Base-by-base conservation (phyloP, 2,329 filamentous ascomycete genomes). In the Sphaerulina musiva region DNA sequence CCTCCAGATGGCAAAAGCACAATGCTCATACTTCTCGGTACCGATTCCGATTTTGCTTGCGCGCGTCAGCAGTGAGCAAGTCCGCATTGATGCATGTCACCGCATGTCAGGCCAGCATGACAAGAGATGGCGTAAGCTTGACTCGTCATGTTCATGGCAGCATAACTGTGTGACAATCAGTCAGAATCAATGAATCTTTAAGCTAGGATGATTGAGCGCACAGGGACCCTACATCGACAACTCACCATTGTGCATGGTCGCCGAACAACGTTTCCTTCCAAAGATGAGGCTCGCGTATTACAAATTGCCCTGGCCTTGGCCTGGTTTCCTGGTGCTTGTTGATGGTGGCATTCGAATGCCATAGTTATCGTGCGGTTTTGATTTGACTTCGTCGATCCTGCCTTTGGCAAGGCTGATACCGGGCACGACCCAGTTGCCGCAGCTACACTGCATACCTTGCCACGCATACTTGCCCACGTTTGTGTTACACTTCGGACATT, bases 391-490 rank as follows among this genome's bases (percentile, higher is more conserved):
- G 69, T 97, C 93, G 38, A 96, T 85, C 62, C 84, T 84, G 50
- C 86, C 85, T 70, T 85, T 87, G 51, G 89, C 85, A 57, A 97
- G 76, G 57, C 87, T 92, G 69, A 98, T 93, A 0, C 87, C 91
- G 7, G 93, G 92, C 48, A 90, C 87, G 20, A 96, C 80, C 92
- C 93, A 97, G 58, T 85, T 83, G 38, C 86, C 84, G 70, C 93
- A 98, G 67, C 84, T 93, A 74, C 93, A 98, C 69, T 84, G 84
- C 78, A 96, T 86, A 11, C 93, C 93, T 69, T 95, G 89, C 93
- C 93, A 98, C 49, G 92, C 87, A 68, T 96, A 98, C 64, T 93
- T 87, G 39, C 93, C 93, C 46, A 97, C 82, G 49, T 89, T 89
- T 40, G 87, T 83, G 45, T 81, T 82, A 70, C 93, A 98, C 66